Base-by-base conservation (phyloP, 1,139 yeast species). In the Martiniozyma asiatica region DNA sequence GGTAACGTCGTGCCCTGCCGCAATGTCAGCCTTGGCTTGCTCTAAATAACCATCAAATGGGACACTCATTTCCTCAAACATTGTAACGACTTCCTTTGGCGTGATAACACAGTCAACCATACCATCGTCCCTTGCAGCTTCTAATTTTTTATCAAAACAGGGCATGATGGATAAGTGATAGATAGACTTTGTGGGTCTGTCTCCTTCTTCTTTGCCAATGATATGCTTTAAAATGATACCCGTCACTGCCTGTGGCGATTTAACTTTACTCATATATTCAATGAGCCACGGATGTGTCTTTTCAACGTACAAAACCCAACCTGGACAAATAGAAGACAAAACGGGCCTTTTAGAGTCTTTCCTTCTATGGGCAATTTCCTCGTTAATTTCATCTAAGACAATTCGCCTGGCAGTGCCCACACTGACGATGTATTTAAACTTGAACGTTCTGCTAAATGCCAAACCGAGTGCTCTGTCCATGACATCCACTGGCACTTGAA, bases 71-170 rank as follows among this genome's bases (percentile, higher is more conserved):
- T 77, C 81, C 14, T 65, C 65, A 26, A 87, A 50, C 52, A 89
- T 56, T 32, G 81, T 78, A 2, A 87, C 65, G 27, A 89, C 58
- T 50, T 89, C 99, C 43, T 74, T 76, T 9, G 97, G 87, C 0
- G 99, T 89, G 23, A 89, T 67, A 2, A 89, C 98, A 56, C 95
- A 82, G 52, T 89, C 96, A 7, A 89, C 97, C 44, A 84, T 95
- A 8, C 61, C 57, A 1, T 45, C 48, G 7, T 43, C 40, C 37
- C 97, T 62, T 2, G 96, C 87, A 22, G 96, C 92, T 56, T 89
- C 99, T 24, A 89, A 63, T 53, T 89, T 89, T 56, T 89, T 89
- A 53, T 89, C 99, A 51, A 89, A 89, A 46, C 97, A 89, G 1
- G 98, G 97, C 97, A 89, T 87, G 18, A 89, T 63, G 10, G 92